These are phyloP conservation scores for Penicillium paxilli DNA, from an alignment of 495 filamentous ascomycete species.

Conservation along the genomic window DNA sequence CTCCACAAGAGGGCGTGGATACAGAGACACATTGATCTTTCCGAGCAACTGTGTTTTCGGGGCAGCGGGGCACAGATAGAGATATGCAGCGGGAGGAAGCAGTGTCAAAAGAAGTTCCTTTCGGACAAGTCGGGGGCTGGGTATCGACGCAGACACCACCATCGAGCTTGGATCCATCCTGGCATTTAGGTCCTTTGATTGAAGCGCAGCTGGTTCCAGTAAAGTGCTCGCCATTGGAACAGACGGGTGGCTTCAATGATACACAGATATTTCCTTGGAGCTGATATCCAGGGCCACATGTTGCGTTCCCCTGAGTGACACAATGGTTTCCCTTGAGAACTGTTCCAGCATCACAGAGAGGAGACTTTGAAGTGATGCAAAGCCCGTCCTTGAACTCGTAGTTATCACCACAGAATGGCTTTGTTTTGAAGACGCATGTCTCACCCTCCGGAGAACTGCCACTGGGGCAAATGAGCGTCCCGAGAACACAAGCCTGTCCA, in stretches of 20 bases:
- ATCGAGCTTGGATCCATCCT: neutral
- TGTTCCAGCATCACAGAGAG: neutral
- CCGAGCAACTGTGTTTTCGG: neutral
- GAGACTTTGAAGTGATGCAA: neutral
- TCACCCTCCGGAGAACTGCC: neutral
- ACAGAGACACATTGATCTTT: neutral
- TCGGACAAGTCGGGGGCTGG: neutral
- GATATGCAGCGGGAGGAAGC: neutral
- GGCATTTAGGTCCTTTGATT: neutral
- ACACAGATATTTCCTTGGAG: neutral
- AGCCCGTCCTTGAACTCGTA: neutral
- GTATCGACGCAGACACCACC: neutral
- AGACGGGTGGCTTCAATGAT: neutral
- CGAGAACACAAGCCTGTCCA: neutral
- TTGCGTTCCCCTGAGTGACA: neutral
- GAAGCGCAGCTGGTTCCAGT: neutral
- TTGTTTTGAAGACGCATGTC: neutral
- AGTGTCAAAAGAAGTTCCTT: neutral
- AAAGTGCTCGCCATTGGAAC: neutral
- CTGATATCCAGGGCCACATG: neutral
- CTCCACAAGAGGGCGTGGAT: neutral
- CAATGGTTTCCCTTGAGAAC: neutral
- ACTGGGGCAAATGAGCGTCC: neutral
- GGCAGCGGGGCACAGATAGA: neutral
- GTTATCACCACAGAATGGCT: neutral